Conservation (phyloP, 768 basidiomycete species). For the Tricholoma sp. region DNA sequence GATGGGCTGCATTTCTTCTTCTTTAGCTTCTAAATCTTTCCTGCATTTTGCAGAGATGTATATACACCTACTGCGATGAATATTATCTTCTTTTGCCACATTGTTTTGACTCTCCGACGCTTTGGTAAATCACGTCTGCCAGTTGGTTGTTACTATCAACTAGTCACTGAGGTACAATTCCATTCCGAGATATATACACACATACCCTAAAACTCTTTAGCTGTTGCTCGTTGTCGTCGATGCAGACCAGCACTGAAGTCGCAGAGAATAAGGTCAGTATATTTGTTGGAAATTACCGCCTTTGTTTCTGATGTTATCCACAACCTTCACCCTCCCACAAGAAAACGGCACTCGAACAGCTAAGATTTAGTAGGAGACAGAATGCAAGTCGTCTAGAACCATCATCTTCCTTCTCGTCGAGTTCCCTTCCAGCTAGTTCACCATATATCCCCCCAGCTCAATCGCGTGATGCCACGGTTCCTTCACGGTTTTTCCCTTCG, state of each 20-base stretch:
- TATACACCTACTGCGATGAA: not conserved
- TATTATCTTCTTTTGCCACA: constrained; percentile 30
- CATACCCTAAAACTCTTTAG: constrained; percentile 9
- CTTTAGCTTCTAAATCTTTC: not conserved
- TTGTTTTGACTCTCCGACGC: constrained; percentile 54
- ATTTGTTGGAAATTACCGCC: constrained; percentile 2
- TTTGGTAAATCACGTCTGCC: constrained; percentile 16
- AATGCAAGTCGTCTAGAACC: constrained; percentile 23
- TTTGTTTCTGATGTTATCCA: constrained; percentile 14
- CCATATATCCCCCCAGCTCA: constrained; percentile 46
- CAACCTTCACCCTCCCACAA: constrained; percentile 18
- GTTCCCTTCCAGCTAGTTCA: constrained; percentile 16
- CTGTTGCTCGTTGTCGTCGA: constrained; percentile 23
- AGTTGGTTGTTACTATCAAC: constrained; percentile 26
- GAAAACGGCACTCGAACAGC: constrained; percentile 42
- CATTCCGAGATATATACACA: constrained; percentile 6
- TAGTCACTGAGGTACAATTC: constrained; percentile 10
- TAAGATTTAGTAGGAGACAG: constrained; percentile 37
- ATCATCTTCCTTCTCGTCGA: constrained; percentile 22
- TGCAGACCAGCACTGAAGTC: constrained; percentile 45
- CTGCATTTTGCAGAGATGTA: not conserved
- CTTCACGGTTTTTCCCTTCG: constrained; percentile 56
- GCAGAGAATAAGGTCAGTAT: constrained; percentile 45
- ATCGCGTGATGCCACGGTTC: constrained; percentile 70
- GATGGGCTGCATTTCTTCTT: not conserved